A percentile compares a stretch with the other conserved stretches of the same genome.
phyloP scores from a whole-genome alignment of 345 rosid species.

The Draba incana region DNA sequence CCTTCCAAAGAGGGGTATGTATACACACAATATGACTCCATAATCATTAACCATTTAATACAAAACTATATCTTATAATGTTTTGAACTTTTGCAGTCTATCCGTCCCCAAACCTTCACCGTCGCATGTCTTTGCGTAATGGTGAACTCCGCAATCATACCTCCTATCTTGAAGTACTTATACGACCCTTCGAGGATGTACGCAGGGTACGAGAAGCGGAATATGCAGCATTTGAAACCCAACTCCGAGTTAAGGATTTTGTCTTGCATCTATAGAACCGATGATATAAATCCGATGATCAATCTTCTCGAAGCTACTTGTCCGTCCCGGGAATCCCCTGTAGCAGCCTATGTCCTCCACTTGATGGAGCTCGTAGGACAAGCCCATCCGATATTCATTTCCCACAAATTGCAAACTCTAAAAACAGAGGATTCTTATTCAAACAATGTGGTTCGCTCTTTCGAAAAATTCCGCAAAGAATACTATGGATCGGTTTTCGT shows the following conservation, averaged over 20 bases:
- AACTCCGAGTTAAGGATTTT: constrained; percentile 48
- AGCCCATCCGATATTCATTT: constrained; percentile 51
- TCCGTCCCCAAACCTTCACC: constrained; percentile 37
- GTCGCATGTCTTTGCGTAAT: constrained; percentile 33
- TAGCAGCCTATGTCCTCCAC: constrained; percentile 53
- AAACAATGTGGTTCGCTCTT: constrained; percentile 46
- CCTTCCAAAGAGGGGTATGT: constrained; percentile 41
- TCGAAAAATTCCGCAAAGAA: constrained; percentile 36
- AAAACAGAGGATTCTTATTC: constrained; percentile 38
- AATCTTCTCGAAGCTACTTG: constrained; percentile 43
- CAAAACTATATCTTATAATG: constrained; percentile 11
- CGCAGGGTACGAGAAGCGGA: constrained; percentile 51
- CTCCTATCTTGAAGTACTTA: constrained; percentile 47
- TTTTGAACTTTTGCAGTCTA: constrained; percentile 37
- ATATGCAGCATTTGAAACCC: constrained; percentile 41
- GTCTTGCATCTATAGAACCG: constrained; percentile 52
- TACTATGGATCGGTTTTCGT: constrained; percentile 37
- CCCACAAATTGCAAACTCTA: constrained; percentile 47
- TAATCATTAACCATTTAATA: background rate
- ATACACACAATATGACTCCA: background rate
- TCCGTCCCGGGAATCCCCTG: constrained; percentile 45
- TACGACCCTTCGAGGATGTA: constrained; percentile 59
- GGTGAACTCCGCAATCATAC: constrained; percentile 40
- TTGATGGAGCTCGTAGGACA: constrained; percentile 56
- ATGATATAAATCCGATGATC: constrained; percentile 43